Evolutionary conservation across 1,284 basidiomycete species (phyloP).

Genomic region (Polyporus tsugae): DNA sequence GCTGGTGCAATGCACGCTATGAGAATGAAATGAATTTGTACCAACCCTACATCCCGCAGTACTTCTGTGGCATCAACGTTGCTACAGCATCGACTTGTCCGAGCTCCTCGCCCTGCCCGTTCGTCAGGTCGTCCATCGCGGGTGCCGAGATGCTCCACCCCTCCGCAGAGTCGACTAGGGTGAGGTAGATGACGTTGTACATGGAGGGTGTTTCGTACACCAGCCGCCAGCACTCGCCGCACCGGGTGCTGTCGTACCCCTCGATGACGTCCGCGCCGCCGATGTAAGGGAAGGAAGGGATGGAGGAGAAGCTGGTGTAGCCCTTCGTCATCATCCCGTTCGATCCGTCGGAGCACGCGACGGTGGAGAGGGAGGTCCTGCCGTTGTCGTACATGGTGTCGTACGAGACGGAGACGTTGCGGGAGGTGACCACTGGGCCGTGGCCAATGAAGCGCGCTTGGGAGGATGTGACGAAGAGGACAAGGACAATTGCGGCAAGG

Average conservation of each 20-base stretch:
- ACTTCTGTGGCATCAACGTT: slow-evolving; percentile 9
- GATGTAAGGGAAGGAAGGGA: slow-evolving; percentile 57
- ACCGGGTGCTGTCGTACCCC: slow-evolving; percentile 49
- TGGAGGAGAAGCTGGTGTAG: slow-evolving; percentile 51
- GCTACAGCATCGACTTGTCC: slow-evolving; percentile 34
- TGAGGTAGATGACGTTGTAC: slow-evolving; percentile 45
- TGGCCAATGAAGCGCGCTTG: not conserved
- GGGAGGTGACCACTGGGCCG: not conserved
- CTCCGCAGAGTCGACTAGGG: slow-evolving; percentile 49
- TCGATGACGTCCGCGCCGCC: slow-evolving; percentile 52
- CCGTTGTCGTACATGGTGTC: slow-evolving; percentile 51
- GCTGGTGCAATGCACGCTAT: too few relatives aligned
- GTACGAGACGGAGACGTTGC: slow-evolving; percentile 46
- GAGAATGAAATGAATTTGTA: not conserved
- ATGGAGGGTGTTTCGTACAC: slow-evolving; percentile 41
- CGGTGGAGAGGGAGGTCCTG: slow-evolving; percentile 40
- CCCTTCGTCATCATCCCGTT: slow-evolving; percentile 50
- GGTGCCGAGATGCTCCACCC: slow-evolving; percentile 49
- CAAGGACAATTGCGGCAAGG: not conserved
- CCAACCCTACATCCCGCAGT: slow-evolving; percentile 7
- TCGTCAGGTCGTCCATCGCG: slow-evolving; percentile 40
- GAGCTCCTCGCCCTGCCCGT: slow-evolving; percentile 28
- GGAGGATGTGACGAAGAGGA: not conserved
- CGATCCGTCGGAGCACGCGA: slow-evolving; percentile 57
- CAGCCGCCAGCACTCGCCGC: slow-evolving; percentile 56